These are phyloP conservation scores for Achlya hypogyna DNA, from an alignment of 352 stramenopile species.

Conservation along the genomic window DNA sequence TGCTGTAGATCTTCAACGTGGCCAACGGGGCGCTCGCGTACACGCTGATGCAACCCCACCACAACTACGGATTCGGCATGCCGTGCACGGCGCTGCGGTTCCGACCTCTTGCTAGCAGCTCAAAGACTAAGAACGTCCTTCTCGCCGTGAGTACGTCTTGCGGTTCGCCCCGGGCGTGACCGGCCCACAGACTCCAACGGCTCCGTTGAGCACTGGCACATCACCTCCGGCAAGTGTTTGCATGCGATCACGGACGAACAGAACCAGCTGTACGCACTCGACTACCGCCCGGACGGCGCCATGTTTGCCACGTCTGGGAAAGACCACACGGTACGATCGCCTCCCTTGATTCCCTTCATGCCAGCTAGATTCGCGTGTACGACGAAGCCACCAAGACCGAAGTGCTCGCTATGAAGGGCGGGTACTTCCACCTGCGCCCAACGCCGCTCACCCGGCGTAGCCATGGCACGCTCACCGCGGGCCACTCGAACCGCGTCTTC, in stretches of 20 bases:
- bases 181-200: constrained; percentile 67
- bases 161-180: neutral
- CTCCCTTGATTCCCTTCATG: neutral
- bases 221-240: constrained; percentile 87
- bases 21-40: constrained; percentile 70
- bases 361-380: constrained; percentile 58
- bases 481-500: constrained; percentile 89
- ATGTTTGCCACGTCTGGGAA: constrained; percentile 86
- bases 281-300: constrained; percentile 77
- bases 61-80: constrained; percentile 64
- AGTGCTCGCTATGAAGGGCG: constrained; percentile 55
- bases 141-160: constrained; percentile 68
- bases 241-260: constrained; percentile 81
- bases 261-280: constrained; percentile 85
- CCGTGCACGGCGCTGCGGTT: constrained; percentile 79
- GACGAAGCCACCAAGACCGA: constrained; percentile 84
- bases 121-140: constrained; percentile 89
- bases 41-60: constrained; percentile 67
- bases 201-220: constrained; percentile 88
- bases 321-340: constrained; percentile 54
- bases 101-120: constrained; percentile 58
- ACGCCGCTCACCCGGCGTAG: constrained; percentile 21
- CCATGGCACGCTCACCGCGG: constrained; percentile 49
- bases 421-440: constrained; percentile 22
- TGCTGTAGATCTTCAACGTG: constrained; percentile 55